Conservation (phyloP, 1,284 basidiomycete species). For the Abortiporus biennis region DNA sequence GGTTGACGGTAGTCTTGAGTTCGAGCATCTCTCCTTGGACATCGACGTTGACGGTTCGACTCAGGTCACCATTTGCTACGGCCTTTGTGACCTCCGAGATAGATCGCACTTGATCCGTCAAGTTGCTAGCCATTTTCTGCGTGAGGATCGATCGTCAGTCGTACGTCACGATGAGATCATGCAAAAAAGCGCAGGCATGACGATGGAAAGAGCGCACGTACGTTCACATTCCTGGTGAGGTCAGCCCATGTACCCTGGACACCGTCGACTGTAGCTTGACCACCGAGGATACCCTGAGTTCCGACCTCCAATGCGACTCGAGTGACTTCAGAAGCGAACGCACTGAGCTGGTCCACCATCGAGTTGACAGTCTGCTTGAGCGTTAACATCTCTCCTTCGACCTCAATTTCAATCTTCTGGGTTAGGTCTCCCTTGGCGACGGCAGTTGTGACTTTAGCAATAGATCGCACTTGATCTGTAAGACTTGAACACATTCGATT, state of each 20-base stretch:
- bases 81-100: constrained; percentile 97
- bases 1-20: constrained; percentile 87
- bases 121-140: constrained; percentile 84
- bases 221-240: constrained; percentile 85
- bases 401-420: constrained; percentile 86
- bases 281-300: constrained; percentile 88
- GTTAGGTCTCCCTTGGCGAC: constrained; percentile 88
- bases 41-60: constrained; percentile 89
- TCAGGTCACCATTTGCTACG: constrained; percentile 89
- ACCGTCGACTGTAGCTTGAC: constrained; percentile 87
- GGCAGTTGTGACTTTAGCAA: constrained; percentile 89
- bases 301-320: constrained; percentile 91
- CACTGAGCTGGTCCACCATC: constrained; percentile 87
- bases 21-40: constrained; percentile 97
- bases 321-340: constrained; percentile 93
- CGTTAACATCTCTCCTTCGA: constrained; percentile 89
- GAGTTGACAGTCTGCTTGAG: constrained; percentile 82
- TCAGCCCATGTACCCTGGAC: constrained; percentile 95
- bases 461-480: constrained; percentile 92
- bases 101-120: constrained; percentile 96
- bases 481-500: constrained; percentile 92
- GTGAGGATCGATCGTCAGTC: neutral
- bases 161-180: constrained; percentile 1
- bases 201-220: constrained; percentile 27
- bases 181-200: neutral